Base-by-base conservation (phyloP, 805 yeast species). In the Schizosaccharomyces cryophilus region DNA sequence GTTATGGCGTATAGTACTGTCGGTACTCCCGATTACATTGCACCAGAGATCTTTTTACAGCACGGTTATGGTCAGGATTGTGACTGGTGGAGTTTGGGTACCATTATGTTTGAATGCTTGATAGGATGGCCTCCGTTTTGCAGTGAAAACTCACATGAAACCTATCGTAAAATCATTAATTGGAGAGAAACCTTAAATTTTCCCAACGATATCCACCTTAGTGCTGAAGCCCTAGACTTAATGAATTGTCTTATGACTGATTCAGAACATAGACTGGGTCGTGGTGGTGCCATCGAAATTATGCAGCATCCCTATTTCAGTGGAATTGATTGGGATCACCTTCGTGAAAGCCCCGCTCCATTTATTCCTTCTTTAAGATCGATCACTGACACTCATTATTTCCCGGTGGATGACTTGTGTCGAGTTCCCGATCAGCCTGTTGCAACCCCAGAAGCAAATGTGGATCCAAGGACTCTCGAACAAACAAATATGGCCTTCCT, bases 51-150 rank as follows among this genome's bases (percentile, higher is more conserved):
- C 63, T 88, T 88, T 67, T 76, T 87, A 59, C 87, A 87, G 67
- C 93, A 88, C 73, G 96, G 96, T 4, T 88, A 88, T 71, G 95
- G 96, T 13, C 95, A 87, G 73, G 95, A 88, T 69, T 88, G 96
- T 73, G 96, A 88, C 71, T 88, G 96, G 96, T 88, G 96, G 96
- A 85, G 95, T 7, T 73, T 88, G 56, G 96, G 96, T 38, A 95
- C 95, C 0, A 88, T 88, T 69, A 89, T 88, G 96, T 88, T 84
- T 72, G 96, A 88, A 76, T 88, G 96, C 74, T 74, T 88, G 64
- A 85, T 88, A 63, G 96, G 96, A 40, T 88, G 95, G 95, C 96
- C 96, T 30, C 96, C 96, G 58, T 88, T 88, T 71, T 88, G 96
- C 73, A 83, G 93, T 0, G 96, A 88, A 68, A 85, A 95, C 11